Base-by-base conservation (phyloP, 768 basidiomycete species). In the Lactarius akahatsu region DNA sequence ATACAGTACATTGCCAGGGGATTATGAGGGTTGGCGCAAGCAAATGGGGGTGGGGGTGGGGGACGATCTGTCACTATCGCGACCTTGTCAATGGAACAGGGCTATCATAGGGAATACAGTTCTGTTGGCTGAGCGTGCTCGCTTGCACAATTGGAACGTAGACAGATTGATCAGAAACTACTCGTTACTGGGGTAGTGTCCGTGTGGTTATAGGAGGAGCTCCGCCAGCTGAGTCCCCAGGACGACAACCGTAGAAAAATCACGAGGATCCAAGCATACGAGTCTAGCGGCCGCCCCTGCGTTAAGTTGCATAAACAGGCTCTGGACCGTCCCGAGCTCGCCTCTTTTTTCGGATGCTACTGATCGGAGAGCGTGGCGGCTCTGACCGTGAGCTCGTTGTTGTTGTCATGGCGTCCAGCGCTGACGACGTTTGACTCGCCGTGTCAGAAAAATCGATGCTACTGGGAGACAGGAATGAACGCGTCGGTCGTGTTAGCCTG, bases 251-350 rank as follows among this genome's bases (percentile, higher is more conserved):
- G 43, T 43, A n/a, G 43, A 45, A 45, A 3, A n/a, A 45, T n/a
- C 30, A 56, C 26, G 20, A 16, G 32, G 13, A 3, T 7, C 8
- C 16, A 8, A n/a, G n/a, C n/a, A n/a, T n/a, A n/a, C n/a, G n/a
- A n/a, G 34, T 58, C 52, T 45, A 59, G 16, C 61, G 57, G 26
- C 66, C 66, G 18, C 66, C 52, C 40, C 50, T 63, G 30, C 66
- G 61, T 38, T 59, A 32, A 5, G 36, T 20, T 8, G 61, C 36
- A 32, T n/a, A 63, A 30, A 67, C 66, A 0, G 26, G 4, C 52
- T 20, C 23, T n/a, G 64, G 5, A 10, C 30, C 13, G 50, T 43
- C 26, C 4, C 32, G 15, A 18, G 28, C 4, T n/a, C 10, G 7
- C 56, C 32, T 32, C 32, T 20, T 23, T n/a, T 36, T 57, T n/a